Evolutionary conservation across 2,329 filamentous ascomycete genomes (phyloP).

Genomic region (Phyllosticta ampelicida): DNA sequence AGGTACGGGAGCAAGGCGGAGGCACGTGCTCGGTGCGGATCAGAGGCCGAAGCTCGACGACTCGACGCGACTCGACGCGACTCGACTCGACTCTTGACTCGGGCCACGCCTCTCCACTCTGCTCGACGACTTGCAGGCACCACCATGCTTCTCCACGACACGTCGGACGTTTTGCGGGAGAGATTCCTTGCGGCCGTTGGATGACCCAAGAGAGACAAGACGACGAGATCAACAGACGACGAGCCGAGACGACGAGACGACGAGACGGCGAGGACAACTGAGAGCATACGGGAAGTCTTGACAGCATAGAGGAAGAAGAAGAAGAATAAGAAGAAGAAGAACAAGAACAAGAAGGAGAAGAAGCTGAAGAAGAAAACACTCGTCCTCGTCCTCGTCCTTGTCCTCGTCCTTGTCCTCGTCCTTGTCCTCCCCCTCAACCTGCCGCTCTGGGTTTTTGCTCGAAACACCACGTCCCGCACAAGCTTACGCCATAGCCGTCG

Average conservation of each 20-base stretch:
- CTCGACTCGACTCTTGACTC: neutral
- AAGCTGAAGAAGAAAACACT: no score
- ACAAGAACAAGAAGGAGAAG: neutral
- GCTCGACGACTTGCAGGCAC: slow-evolving; percentile 7
- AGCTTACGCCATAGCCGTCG: slow-evolving; percentile 11
- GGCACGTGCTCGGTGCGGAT: slow-evolving; percentile 10
- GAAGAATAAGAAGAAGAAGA: neutral
- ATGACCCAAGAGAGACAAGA: no score
- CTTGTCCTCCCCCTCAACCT: neutral
- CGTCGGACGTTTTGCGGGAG: slow-evolving; percentile 8
- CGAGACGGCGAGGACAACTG: neutral
- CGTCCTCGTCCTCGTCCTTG: no score
- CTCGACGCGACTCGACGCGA: neutral
- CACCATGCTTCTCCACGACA: slow-evolving; percentile 6
- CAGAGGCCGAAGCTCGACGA: slow-evolving; percentile 8
- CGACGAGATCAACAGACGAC: neutral
- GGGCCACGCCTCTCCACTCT: no score
- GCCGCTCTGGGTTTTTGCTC: neutral
- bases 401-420: no score
- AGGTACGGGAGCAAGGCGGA: neutral
- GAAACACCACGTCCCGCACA: slow-evolving; percentile 10
- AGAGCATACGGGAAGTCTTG: no score
- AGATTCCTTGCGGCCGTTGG: neutral
- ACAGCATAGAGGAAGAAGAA: neutral
- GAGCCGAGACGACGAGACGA: neutral